Conservation (phyloP, 371 early-diverging fungal species). For the Mortierella polycephala region DNA sequence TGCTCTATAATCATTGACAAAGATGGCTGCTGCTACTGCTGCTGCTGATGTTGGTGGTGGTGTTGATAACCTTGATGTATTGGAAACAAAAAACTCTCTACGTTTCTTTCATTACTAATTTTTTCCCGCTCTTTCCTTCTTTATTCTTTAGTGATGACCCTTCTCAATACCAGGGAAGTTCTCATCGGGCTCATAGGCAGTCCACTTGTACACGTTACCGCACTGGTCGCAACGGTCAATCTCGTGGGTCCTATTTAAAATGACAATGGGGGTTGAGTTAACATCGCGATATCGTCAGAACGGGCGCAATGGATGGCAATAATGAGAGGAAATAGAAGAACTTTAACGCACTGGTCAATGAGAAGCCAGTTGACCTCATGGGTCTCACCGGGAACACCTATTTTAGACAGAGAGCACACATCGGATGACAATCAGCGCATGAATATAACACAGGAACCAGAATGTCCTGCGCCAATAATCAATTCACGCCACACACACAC, state of each 20-base stretch:
- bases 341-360: conserved; percentile 48
- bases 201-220: conserved; percentile 81
- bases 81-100: conserved; percentile 33
- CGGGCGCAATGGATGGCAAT: neutral
- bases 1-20: no score
- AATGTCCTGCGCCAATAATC: neutral
- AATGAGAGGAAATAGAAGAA: neutral
- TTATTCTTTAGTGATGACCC: conserved; percentile 30
- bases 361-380: conserved; percentile 51
- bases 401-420: conserved; percentile 4
- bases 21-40: no score
- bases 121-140: conserved; percentile 3
- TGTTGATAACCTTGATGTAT: neutral
- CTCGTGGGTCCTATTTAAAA: conserved; percentile 78
- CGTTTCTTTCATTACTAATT: conserved; percentile 25
- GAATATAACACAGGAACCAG: neutral
- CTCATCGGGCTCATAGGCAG: conserved; percentile 54
- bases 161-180: conserved; percentile 41
- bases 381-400: conserved; percentile 54
- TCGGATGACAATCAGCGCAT: conserved; percentile 3
- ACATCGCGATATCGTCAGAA: neutral
- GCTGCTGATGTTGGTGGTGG: no score
- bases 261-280: conserved; percentile 77
- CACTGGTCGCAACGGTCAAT: conserved; percentile 97
- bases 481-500: neutral